Evolutionary conservation across 345 rosid genomes (phyloP), one percentile per base, ranked within the genome.

Genomic region (Clausena lansium): DNA sequence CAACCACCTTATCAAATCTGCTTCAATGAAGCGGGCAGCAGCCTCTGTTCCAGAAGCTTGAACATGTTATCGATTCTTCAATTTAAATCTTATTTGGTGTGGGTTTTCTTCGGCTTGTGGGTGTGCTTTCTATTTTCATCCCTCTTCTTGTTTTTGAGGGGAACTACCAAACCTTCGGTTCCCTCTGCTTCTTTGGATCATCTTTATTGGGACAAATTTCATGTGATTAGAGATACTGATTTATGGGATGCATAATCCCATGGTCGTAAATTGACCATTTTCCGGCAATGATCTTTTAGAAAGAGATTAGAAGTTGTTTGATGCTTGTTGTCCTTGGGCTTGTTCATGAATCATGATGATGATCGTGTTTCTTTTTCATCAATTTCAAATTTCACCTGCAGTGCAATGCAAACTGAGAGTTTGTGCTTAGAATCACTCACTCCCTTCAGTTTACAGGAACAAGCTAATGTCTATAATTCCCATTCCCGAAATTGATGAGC

Each of bases 1-100:
- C 87, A 94, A 90, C 71, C 98, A 97, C 81, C 88, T 94, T 2
- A 86, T 93, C 83, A 93, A 93, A 83, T 92, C 92, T 3, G 96
- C 97, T 74, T 84, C 98, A 17, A 85, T 91, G 63, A 93, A 89
- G 83, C 96, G 93, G 4, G 90, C 91, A 1, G 90, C 93, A 7
- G 87, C 89, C n/a, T 54, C 95, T 0, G 81, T 88, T 8, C 91
- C 94, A 0, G 97, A 94, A 77, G 85, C 89, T 68, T 94, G 83
- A 90, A 61, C 62, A 70, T 62, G 75, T 57, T 72, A 33, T 47
- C 38, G 20, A 5, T 19, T 5, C 33, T 17, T 74, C 32, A 17
- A 45, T 41, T 62, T 52, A 15, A 52, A 19, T 14, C 41, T 11
- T 64, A n/a, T 36, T 25, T 67, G 62, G 62, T 25, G 69, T 79